phyloP scores from a whole-genome alignment of 1,284 basidiomycete genomes.

The Melampsora americana region DNA sequence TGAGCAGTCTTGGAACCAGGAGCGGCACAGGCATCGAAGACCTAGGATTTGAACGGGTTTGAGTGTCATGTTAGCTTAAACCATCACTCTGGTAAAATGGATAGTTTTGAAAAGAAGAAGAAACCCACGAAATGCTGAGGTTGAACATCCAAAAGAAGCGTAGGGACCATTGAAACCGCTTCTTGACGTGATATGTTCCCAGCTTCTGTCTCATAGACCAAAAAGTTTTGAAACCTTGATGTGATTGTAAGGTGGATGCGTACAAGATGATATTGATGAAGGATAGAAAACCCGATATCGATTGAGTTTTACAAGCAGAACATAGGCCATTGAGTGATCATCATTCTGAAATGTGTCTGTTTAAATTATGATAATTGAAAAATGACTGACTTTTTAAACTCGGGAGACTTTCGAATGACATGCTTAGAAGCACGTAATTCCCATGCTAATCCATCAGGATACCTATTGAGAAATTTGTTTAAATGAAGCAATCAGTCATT shows the following conservation, averaged over 20 bases:
- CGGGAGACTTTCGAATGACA: slow-evolving; percentile 80
- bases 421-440: slow-evolving; percentile 89
- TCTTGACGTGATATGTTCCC: slow-evolving; percentile 96
- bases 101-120: not conserved
- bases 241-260: not conserved
- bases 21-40: slow-evolving; percentile 98
- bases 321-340: too few relatives aligned
- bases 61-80: not conserved
- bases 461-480: slow-evolving; percentile 61
- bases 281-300: too few relatives aligned
- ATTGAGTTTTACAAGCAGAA: too few relatives aligned
- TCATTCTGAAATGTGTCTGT: not conserved
- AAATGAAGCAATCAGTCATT: not conserved
- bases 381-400: slow-evolving; percentile 68
- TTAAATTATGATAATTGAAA: not conserved
- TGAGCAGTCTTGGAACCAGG: slow-evolving; percentile 97
- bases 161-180: slow-evolving; percentile 97
- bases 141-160: slow-evolving; percentile 88
- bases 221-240: slow-evolving; percentile 80
- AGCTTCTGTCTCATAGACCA: slow-evolving; percentile 97
- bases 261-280: not conserved
- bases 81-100: slow-evolving; percentile 18
- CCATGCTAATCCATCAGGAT: slow-evolving; percentile 91
- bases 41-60: slow-evolving; percentile 57
- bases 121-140: slow-evolving; percentile 71